Evolutionary conservation across 2,329 filamentous ascomycete genomes (phyloP).

Genomic region (Aureobasidium subglaciale): DNA sequence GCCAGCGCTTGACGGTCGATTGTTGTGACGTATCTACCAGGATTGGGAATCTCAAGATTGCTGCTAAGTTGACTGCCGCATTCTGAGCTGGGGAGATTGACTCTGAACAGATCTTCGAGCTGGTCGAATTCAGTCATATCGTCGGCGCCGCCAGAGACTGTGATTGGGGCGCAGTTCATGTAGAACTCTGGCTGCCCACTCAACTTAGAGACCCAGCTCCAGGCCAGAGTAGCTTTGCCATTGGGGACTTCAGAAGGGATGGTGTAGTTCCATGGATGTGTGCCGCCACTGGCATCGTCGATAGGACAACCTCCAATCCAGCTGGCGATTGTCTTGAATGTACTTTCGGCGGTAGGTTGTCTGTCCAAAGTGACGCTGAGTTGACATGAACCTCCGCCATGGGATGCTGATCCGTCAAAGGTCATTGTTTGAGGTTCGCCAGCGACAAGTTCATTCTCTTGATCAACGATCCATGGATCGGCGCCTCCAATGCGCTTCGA

Average conservation of each 20-base stretch:
- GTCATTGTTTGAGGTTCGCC: slow-evolving; percentile 36
- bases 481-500: slow-evolving; percentile 32
- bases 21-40: slow-evolving; percentile 51
- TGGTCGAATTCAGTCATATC: slow-evolving; percentile 50
- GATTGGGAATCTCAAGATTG: slow-evolving; percentile 54
- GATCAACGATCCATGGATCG: slow-evolving; percentile 60
- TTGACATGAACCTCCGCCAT: slow-evolving; percentile 94
- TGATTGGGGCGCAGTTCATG: slow-evolving; percentile 86
- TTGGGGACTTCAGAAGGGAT: slow-evolving; percentile 65
- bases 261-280: slow-evolving; percentile 53
- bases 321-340: slow-evolving; percentile 85
- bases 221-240: slow-evolving; percentile 75
- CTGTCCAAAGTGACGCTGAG: slow-evolving; percentile 78
- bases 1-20: slow-evolving; percentile 7
- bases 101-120: slow-evolving; percentile 69
- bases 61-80: slow-evolving; percentile 40
- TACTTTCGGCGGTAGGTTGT: slow-evolving; percentile 54
- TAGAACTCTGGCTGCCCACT: slow-evolving; percentile 88
- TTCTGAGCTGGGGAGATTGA: slow-evolving; percentile 54
- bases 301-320: slow-evolving; percentile 77
- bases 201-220: slow-evolving; percentile 90
- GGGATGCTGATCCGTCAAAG: slow-evolving; percentile 68
- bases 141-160: slow-evolving; percentile 48
- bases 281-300: slow-evolving; percentile 43
- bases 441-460: slow-evolving; percentile 37